phyloP scores from a whole-genome alignment of 352 stramenopile species.

The Aphanomyces euteiches region DNA sequence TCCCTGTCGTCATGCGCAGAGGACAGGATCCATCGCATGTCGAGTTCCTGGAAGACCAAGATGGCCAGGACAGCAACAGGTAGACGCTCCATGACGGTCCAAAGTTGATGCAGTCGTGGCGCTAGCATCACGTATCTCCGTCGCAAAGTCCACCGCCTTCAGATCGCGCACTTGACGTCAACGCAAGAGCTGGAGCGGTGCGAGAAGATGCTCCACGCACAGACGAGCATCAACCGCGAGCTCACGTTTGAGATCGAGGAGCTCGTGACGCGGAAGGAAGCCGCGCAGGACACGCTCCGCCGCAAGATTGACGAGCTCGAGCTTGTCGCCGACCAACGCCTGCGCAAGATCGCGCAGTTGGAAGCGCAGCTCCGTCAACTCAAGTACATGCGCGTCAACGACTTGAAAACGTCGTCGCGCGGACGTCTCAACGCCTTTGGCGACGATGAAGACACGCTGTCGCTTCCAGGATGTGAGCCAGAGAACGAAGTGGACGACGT shows the following conservation, averaged over 20 bases:
- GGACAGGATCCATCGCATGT: constrained; percentile 35
- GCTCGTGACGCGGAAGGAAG: constrained; percentile 66
- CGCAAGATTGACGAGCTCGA: constrained; percentile 84
- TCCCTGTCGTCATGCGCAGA: constrained; percentile 45
- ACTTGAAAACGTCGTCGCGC: no score
- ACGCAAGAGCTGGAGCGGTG: constrained; percentile 89
- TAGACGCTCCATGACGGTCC: no score
- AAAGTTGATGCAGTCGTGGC: constrained; percentile 16
- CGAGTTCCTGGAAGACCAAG: constrained; percentile 42
- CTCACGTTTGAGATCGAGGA: constrained; percentile 89
- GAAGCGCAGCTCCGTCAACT: constrained; percentile 87
- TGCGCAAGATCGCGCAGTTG: constrained; percentile 74
- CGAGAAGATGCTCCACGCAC: constrained; percentile 92
- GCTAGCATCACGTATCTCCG: constrained; percentile 41
- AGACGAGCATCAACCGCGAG: constrained; percentile 93
- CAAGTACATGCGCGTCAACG: constrained; percentile 63
- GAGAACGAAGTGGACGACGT: neutral
- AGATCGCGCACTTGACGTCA: constrained; percentile 85
- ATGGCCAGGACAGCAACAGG: neutral
- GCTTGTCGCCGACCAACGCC: constrained; percentile 67
- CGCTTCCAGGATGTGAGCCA: constrained; percentile 33
- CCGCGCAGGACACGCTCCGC: constrained; percentile 64
- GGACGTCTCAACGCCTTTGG: neutral
- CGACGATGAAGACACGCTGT: constrained; percentile 1
- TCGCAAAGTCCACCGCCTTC: constrained; percentile 75